These are phyloP conservation scores for Marchantia paleacea DNA, from an alignment of 225 moss, liverwort and hornwort species.

Conservation along the genomic window DNA sequence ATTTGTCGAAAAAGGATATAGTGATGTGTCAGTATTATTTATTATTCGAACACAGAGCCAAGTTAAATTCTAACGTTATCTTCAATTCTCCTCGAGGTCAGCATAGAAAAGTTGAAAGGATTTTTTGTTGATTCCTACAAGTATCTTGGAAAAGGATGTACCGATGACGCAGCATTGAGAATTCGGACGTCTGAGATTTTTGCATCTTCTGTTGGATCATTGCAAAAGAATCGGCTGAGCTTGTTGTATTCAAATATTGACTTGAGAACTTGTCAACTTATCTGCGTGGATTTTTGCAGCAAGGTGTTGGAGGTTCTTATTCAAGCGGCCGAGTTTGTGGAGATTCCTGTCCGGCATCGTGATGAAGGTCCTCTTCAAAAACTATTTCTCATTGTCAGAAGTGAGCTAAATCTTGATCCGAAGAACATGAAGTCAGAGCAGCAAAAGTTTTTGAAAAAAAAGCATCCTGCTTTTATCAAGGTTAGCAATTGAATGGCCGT, in stretches of 20 bases:
- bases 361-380: constrained; percentile 84
- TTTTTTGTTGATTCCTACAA: neutral
- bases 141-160: neutral
- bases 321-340: constrained; percentile 82
- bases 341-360: constrained; percentile 91
- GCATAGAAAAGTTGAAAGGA: neutral
- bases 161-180: neutral
- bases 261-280: neutral
- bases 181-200: neutral
- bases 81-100: neutral
- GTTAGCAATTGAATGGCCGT: constrained; percentile 15
- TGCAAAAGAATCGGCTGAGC: too few species aligned
- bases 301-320: constrained; percentile 94
- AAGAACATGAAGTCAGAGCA: constrained; percentile 98
- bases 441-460: constrained; percentile 90
- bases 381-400: constrained; percentile 76
- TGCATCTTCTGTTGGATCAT: neutral
- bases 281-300: constrained; percentile 34
- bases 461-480: constrained; percentile 84
- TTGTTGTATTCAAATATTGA: neutral
- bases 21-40: too few species aligned
- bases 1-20: neutral
- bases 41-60: too few species aligned
- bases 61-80: too few species aligned
- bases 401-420: constrained; percentile 87